Percentiles rank a stretch among this genome's conserved stretches.
phyloP scores from a whole-genome alignment of 257 asterid species.

The Ilex asprella region DNA sequence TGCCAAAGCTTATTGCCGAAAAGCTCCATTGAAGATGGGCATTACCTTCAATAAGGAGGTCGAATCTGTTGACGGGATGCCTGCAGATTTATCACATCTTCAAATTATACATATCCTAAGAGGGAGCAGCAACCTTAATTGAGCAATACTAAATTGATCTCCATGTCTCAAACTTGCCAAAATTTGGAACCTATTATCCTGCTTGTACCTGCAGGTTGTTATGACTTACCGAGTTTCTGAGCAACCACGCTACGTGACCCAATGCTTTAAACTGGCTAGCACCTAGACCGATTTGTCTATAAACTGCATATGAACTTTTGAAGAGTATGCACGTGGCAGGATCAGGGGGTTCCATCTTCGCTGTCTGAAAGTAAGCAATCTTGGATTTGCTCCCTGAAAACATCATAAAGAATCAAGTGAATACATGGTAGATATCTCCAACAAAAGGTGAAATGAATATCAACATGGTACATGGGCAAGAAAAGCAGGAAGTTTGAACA shows the following conservation, averaged over 20 bases:
- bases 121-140: too few relatives aligned
- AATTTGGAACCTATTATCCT: neutral
- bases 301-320: neutral
- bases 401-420: neutral
- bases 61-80: too few relatives aligned
- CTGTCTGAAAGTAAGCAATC: constrained; percentile 62
- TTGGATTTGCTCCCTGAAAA: constrained; percentile 63
- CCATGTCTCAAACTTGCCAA: too few relatives aligned
- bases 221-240: neutral
- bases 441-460: neutral
- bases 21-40: too few relatives aligned
- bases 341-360: constrained; percentile 43
- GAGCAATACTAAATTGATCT: too few relatives aligned
- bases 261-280: neutral
- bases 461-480: neutral
- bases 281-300: too few relatives aligned
- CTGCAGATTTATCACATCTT: too few relatives aligned
- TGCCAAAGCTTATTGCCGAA: too few relatives aligned
- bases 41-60: too few relatives aligned
- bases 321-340: neutral
- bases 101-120: too few relatives aligned
- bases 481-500: too few relatives aligned
- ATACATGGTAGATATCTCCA: neutral
- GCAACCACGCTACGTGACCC: neutral
- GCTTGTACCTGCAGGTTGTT: neutral